Evolutionary conservation across 2,329 filamentous ascomycete genomes (phyloP).

Genomic region (Penicillium vulpinum): DNA sequence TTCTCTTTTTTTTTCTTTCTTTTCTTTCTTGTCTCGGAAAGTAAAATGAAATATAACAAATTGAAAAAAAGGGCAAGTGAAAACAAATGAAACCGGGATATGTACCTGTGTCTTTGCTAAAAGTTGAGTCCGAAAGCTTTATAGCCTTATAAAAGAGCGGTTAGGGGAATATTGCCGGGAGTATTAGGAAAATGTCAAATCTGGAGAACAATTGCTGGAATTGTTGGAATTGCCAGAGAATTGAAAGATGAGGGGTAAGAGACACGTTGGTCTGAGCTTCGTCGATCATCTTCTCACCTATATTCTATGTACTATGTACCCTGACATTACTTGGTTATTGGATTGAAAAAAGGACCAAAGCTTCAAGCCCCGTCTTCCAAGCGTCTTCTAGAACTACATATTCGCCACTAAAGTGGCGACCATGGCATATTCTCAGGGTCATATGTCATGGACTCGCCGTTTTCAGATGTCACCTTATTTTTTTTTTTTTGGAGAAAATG

Average conservation of each 20-base stretch:
- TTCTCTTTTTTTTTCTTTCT: neutral
- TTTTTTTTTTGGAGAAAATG: neutral
- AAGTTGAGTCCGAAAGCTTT: neutral
- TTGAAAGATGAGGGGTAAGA: constrained; percentile 5
- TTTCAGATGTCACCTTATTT: neutral
- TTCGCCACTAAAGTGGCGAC: constrained; percentile 7
- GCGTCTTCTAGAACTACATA: constrained; percentile 37
- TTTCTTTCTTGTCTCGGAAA: neutral
- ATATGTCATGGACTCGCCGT: constrained; percentile 9
- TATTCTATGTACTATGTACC: neutral
- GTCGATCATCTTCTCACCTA: constrained; percentile 4
- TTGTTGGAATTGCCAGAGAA: no score
- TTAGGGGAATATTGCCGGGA: no score
- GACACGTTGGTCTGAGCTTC: constrained; percentile 5
- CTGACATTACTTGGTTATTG: no score
- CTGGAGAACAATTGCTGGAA: no score
- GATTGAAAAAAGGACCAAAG: constrained; percentile 16
- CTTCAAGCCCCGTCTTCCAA: constrained; percentile 30
- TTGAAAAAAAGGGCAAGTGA: neutral
- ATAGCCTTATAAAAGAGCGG: neutral
- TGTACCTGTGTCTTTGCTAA: constrained; percentile 2
- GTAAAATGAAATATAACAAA: neutral
- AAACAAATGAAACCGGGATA: neutral
- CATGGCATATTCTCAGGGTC: no score
- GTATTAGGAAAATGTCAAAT: no score